phyloP scores from a whole-genome alignment of 768 basidiomycete genomes.

The Mycena indigotica region DNA sequence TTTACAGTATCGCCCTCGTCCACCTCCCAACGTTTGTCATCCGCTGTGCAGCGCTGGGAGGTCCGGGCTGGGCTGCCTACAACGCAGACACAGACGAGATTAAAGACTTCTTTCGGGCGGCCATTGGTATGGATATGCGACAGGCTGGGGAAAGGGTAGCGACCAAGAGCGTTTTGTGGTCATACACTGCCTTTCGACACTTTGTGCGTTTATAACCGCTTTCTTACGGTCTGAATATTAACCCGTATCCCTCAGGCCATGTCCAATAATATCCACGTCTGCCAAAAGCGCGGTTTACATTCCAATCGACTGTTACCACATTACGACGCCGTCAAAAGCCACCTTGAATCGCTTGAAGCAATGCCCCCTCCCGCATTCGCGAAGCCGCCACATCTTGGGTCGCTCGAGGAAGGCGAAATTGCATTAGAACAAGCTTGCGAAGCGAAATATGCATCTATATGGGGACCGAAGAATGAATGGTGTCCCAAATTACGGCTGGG shows the following conservation, averaged over 20 bases:
- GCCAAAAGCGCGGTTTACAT: conserved; percentile 65
- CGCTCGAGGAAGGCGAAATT: conserved; percentile 58
- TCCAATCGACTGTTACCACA: conserved; percentile 66
- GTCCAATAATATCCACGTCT: conserved; percentile 69
- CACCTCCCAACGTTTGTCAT: conserved; percentile 70
- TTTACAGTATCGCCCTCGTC: conserved; percentile 64
- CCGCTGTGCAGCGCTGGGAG: conserved; percentile 61
- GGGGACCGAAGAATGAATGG: conserved; percentile 54
- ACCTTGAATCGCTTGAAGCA: conserved; percentile 63
- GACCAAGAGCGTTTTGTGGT: conserved; percentile 79
- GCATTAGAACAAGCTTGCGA: conserved; percentile 69
- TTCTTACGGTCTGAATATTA: conserved; percentile 16
- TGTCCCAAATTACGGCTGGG: conserved; percentile 59
- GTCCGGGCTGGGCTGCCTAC: conserved; percentile 68
- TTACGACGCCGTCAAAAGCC: conserved; percentile 58
- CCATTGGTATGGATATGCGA: conserved; percentile 75
- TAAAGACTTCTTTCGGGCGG: conserved; percentile 72
- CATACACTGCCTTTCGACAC: conserved; percentile 74
- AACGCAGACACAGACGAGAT: conserved; percentile 71
- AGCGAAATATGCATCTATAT: conserved; percentile 51
- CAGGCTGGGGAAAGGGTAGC: conserved; percentile 79
- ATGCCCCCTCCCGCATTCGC: conserved; percentile 58
- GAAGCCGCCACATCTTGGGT: conserved; percentile 67
- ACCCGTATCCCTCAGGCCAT: conserved; percentile 51
- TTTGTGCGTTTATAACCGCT: conserved; percentile 56